Evolutionary conservation across 2,329 filamentous ascomycete genomes (phyloP).

Genomic region (Colletotrichum costaricense): DNA sequence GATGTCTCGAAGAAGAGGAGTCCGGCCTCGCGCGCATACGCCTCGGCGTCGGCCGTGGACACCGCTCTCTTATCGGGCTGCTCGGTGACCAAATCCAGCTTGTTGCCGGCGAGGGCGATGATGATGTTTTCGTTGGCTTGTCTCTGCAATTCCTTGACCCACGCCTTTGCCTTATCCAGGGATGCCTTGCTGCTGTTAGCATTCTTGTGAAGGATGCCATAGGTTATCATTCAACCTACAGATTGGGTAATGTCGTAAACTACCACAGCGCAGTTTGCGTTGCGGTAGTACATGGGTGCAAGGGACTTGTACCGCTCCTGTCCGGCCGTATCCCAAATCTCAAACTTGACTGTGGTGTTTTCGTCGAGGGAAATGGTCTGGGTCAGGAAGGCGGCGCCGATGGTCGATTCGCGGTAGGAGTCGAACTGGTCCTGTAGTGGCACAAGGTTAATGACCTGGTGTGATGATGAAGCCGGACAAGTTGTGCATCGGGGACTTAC

Average conservation of each 20-base stretch:
- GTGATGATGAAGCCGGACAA: not conserved
- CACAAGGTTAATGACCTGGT: constrained; percentile 17
- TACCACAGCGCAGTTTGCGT: constrained; percentile 98
- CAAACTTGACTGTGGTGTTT: constrained; percentile 98
- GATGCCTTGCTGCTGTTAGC: constrained; percentile 73
- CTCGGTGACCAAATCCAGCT: constrained; percentile 94
- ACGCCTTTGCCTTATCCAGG: constrained; percentile 98
- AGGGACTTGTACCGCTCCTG: constrained; percentile 99
- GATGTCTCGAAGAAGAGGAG: constrained; percentile 99
- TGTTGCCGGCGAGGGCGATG: constrained; percentile 97
- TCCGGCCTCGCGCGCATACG: constrained; percentile 92
- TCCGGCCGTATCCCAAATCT: constrained; percentile 99
- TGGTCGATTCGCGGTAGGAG: constrained; percentile 95
- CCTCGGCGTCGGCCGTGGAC: constrained; percentile 87
- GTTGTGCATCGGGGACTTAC: constrained; percentile 59
- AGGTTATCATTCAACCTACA: constrained; percentile 66
- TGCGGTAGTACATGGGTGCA: constrained; percentile 99
- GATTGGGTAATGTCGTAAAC: constrained; percentile 99
- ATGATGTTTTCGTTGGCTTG: constrained; percentile 99
- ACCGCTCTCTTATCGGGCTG: constrained; percentile 97
- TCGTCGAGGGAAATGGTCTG: constrained; percentile 99
- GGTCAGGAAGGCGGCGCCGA: constrained; percentile 97
- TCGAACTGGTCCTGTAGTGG: constrained; percentile 92
- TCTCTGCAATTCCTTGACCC: constrained; percentile 98
- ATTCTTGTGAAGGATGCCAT: constrained; percentile 36